Evolutionary conservation across 257 asterid species (phyloP), one percentile per base, ranked within the genome.

Genomic region (Mitragyna speciosa): DNA sequence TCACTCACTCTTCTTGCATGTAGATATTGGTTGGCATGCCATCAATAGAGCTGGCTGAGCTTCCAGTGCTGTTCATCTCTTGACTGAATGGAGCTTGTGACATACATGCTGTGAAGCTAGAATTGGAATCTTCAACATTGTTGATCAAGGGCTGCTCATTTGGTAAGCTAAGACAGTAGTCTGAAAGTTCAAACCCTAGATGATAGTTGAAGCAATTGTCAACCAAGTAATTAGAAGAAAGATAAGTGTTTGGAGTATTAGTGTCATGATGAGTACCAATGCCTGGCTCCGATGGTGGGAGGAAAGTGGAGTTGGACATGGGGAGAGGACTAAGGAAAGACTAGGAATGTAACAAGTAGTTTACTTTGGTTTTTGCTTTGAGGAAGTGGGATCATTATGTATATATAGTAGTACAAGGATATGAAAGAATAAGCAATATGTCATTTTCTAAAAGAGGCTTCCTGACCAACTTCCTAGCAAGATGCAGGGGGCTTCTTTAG

Each of bases 391-490:
- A 36, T 76, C 59, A 26, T 70, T 30, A n/a, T 69, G 78, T 19
- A 64, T 26, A 24, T 58, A 56, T 5, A 15, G n/a, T 48, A 58
- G 2, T 33, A 2, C 16, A 52, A 45, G 49, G 49, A 45, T 0
- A 45, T 45, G 6, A 9, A 17, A 26, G 8, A 75, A 1, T 15
- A 5, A 12, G 47, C n/a, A 76, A 20, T 5, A n/a, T 47, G 84
- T 72, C 78, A 74, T 36, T 81, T 78, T 84, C 72, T 56, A 17
- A 12, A 59, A 51, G 76, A 45, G 69, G 52, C 45, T 72, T 84
- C 70, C 83, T 81, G 7, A 52, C 79, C 83, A 69, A 51, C 83
- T 78, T 79, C 85, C 83, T 70, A 54, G 83, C 74, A 84, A 67
- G 14, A 75, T 65, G 20, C 17, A 26, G 80, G 81, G 76, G 63